Percentiles rank a stretch among this genome's conserved stretches.
Conservation (phyloP, 208 protist genomes). For the Acanthamoeba healyi region DNA sequence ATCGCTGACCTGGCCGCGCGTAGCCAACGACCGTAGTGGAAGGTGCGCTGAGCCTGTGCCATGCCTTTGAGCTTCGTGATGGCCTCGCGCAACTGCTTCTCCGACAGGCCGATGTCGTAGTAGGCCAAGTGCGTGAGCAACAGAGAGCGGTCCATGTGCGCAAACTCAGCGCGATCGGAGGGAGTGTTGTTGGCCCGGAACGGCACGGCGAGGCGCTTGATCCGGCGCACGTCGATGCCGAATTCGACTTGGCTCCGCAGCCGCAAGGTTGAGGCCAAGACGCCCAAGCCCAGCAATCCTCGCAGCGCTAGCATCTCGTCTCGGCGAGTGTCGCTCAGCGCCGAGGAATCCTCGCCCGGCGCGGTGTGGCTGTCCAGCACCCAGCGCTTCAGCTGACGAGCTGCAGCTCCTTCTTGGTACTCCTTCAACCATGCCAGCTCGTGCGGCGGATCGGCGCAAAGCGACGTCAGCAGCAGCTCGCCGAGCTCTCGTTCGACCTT, state of each 20-base stretch:
- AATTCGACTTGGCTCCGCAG: neutral
- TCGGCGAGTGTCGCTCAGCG: neutral
- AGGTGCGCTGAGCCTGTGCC: neutral
- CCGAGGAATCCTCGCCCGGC: neutral
- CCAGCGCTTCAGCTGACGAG: neutral
- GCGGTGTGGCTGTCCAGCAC: neutral
- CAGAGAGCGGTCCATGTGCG: constrained; percentile 73
- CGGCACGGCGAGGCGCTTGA: constrained; percentile 79
- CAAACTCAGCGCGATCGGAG: constrained; percentile 77
- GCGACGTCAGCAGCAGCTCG: neutral
- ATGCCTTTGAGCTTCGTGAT: constrained; percentile 35
- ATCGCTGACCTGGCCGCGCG: neutral
- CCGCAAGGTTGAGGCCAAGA: neutral
- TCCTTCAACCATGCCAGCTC: neutral
- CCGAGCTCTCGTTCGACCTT: neutral
- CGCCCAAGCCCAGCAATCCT: neutral
- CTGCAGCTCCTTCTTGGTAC: neutral
- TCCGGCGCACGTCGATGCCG: neutral
- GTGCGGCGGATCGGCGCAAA: neutral
- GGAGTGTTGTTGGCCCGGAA: constrained; percentile 80
- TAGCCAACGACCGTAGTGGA: constrained; percentile 64
- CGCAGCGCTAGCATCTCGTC: neutral
- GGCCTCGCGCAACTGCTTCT: constrained; percentile 37
- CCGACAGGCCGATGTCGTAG: constrained; percentile 75
- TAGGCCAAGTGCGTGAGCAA: constrained; percentile 80